Percentiles rank a stretch among this genome's conserved stretches.
These are phyloP conservation scores for Mycena metata DNA, from an alignment of 768 basidiomycete species.

Conservation along the genomic window DNA sequence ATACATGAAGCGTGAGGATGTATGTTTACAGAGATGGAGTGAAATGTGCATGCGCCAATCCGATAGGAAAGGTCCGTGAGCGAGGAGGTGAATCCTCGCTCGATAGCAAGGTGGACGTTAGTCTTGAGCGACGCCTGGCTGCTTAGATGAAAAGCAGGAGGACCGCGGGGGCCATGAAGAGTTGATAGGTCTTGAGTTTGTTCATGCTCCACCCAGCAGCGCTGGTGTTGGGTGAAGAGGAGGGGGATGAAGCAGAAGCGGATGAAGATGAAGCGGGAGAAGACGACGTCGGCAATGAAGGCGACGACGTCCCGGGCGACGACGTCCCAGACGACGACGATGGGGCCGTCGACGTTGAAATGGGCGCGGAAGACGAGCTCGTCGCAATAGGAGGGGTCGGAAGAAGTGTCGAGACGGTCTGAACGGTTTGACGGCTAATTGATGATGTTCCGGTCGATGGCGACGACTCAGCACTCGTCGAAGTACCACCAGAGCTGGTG, in stretches of 20 bases:
- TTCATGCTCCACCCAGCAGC: slow-evolving; percentile 44
- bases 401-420: slow-evolving; percentile 25
- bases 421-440: background rate
- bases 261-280: slow-evolving; percentile 26
- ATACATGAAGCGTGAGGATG: slow-evolving; percentile 30
- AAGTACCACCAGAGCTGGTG: slow-evolving; percentile 26
- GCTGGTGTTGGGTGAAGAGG: slow-evolving; percentile 43
- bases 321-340: slow-evolving; percentile 11
- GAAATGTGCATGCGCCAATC: background rate
- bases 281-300: slow-evolving; percentile 35
- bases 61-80: background rate
- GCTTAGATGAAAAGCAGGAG: slow-evolving; percentile 32
- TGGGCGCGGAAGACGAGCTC: slow-evolving; percentile 41
- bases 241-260: slow-evolving; percentile 31
- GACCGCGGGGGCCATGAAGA: slow-evolving; percentile 23
- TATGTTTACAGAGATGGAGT: background rate
- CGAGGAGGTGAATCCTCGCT: slow-evolving; percentile 10
- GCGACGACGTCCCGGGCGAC: slow-evolving; percentile 9
- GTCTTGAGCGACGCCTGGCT: background rate
- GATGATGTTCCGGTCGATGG: background rate
- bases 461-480: slow-evolving; percentile 2
- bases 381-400: slow-evolving; percentile 39
- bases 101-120: background rate
- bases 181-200: slow-evolving; percentile 6
- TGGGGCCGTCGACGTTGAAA: slow-evolving; percentile 23